Percentiles rank a stretch among this genome's conserved stretches.
Evolutionary conservation across 78 protist species (phyloP).

Genomic region (Paratrimastix pyriformis): DNA sequence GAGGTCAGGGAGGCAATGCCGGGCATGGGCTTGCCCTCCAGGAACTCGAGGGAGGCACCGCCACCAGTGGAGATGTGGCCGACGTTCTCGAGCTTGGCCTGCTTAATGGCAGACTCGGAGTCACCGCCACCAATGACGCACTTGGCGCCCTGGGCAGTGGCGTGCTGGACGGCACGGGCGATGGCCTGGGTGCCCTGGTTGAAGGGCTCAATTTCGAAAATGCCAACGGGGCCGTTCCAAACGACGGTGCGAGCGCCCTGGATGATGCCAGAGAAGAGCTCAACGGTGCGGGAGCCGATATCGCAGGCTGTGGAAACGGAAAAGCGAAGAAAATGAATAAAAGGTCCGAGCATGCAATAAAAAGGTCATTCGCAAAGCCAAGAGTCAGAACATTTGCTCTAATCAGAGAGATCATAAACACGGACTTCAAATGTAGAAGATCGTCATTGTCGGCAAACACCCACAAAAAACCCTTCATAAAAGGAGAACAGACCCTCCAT

Average conservation of each 20-base stretch:
- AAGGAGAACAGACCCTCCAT: slow-evolving; percentile 20
- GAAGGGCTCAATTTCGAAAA: slow-evolving; percentile 84
- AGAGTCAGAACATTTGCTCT: no score
- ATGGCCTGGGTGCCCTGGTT: slow-evolving; percentile 70
- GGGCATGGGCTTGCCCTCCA: slow-evolving; percentile 84
- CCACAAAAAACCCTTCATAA: no score
- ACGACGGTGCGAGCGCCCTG: slow-evolving; percentile 66
- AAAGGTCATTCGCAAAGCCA: no score
- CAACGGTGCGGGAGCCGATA: background rate
- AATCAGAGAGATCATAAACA: no score
- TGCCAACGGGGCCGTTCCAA: slow-evolving; percentile 98
- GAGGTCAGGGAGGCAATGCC: slow-evolving; percentile 38
- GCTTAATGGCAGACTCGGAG: slow-evolving; percentile 83
- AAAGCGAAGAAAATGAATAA: background rate
- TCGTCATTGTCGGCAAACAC: slow-evolving; percentile 56
- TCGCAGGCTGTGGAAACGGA: background rate
- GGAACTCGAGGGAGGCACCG: slow-evolving; percentile 97
- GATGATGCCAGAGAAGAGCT: background rate
- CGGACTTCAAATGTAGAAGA: slow-evolving; percentile 48
- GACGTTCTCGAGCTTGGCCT: slow-evolving; percentile 64
- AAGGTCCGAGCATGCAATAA: no score
- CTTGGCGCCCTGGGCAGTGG: slow-evolving; percentile 67
- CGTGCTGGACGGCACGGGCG: slow-evolving; percentile 62
- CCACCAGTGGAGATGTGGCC: slow-evolving; percentile 95
- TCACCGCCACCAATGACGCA: slow-evolving; percentile 94